Evolutionary conservation across 352 stramenopile genomes (phyloP), one percentile per base, ranked within the genome.

Genomic region (Blastocystis sp.): DNA sequence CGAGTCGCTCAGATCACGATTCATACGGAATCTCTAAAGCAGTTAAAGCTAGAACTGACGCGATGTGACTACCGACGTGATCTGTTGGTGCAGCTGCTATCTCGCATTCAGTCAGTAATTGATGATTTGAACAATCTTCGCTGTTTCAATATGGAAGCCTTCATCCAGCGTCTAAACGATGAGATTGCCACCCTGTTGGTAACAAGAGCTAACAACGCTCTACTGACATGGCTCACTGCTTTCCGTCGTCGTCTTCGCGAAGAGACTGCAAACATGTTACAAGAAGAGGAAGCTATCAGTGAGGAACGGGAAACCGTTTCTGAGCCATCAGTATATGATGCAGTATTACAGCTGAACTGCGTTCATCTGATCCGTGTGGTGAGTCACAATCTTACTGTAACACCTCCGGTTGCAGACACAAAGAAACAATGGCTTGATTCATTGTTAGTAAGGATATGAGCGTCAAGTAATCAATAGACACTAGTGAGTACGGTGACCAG

Each of bases 321-420:
- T 11, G 64, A 90, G 50, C 11, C 41, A 9, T 78, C 45, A 37
- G 47, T 68, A 11, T 78, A 81, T 62, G 66, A 59, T 50, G 87
- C 92, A 13, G 90, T 81, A 20, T 92, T 93, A 30, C 76, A 87
- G 11, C 90, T 91, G 53, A 93, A 68, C 63, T 18, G 90, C 93
- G 37, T 87, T 20, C 94, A 97, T 76, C 95, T 98, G 91, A 98
- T 99, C 87, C 79, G 98, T 47, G 92, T 99, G 34, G 95, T 96
- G 66, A 98, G 98, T 91, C 96, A 98, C 90, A 93, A 98, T 70
- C 94, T 99, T 85, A 98, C 95, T 55, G 93, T 98, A 39, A 94
- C 95, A 26, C 97, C 97, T 53, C 95, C 96, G 11, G 93, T 99
- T 76, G 95, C 97, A 70, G 93, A 96, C 64, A 95, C 96, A 43